These are phyloP conservation scores for Botrytis sinoallii DNA, from an alignment of 2,329 filamentous ascomycete species.

Conservation along the genomic window DNA sequence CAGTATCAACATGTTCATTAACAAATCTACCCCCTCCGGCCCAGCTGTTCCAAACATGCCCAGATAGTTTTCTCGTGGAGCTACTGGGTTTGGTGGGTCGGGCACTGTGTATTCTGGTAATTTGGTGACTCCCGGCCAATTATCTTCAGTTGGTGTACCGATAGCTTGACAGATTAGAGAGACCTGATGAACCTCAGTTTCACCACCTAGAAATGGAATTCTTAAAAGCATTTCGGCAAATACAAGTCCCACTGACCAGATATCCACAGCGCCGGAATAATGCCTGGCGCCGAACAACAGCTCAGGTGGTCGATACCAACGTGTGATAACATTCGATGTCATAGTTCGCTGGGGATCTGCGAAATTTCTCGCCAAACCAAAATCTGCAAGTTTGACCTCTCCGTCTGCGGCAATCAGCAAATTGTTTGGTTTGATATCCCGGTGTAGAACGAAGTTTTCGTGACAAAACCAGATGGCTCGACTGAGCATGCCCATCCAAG, in stretches of 20 bases:
- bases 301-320: conserved; percentile 95
- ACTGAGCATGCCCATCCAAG: conserved; percentile 97
- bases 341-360: conserved; percentile 84
- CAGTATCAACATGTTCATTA: conserved; percentile 79
- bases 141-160: conserved; percentile 88
- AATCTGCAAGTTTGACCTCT: conserved; percentile 94
- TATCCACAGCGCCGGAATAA: conserved; percentile 86
- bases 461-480: conserved; percentile 96
- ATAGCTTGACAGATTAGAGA: conserved; percentile 78
- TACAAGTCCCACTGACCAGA: conserved; percentile 91
- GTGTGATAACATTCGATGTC: conserved; percentile 93
- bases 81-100: conserved; percentile 52
- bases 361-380: conserved; percentile 86
- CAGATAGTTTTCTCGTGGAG: conserved; percentile 69
- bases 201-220: conserved; percentile 77
- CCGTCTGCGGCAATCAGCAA: conserved; percentile 89
- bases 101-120: conserved; percentile 78
- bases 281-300: conserved; percentile 85
- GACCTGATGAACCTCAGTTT: conserved; percentile 84
- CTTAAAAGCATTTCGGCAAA: conserved; percentile 88
- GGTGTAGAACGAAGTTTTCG: conserved; percentile 87
- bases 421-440: conserved; percentile 99
- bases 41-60: conserved; percentile 77
- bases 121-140: conserved; percentile 87
- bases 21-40: conserved; percentile 76